A percentile compares a stretch with the other conserved stretches of the same genome.
These are phyloP conservation scores for Tuctoria greenei DNA, from an alignment of 176 grass and related monocot species.

Conservation along the genomic window DNA sequence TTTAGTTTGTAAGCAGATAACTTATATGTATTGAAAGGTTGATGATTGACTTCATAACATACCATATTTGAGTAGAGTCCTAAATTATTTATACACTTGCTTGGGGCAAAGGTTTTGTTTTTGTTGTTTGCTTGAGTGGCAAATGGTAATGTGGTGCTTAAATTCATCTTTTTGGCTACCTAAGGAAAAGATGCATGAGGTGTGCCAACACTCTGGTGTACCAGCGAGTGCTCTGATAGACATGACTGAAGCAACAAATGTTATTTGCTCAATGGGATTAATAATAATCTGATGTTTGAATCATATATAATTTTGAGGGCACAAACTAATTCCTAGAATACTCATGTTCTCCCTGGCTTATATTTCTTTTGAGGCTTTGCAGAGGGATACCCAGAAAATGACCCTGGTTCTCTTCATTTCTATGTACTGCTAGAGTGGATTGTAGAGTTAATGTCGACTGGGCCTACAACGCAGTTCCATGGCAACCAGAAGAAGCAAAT, in stretches of 20 bases:
- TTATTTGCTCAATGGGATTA: background rate
- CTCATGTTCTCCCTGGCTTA: background rate
- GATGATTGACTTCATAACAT: slow-evolving; percentile 9
- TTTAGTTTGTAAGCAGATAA: background rate
- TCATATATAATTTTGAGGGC: background rate
- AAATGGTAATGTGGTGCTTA: background rate
- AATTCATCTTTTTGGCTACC: background rate
- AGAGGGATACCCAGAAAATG: background rate
- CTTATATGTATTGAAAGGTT: background rate
- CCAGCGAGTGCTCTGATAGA: background rate
- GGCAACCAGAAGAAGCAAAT: background rate
- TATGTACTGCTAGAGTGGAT: background rate
- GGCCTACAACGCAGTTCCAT: background rate
- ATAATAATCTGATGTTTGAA: background rate
- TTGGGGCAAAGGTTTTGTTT: no score
- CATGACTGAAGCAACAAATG: background rate
- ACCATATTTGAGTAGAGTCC: background rate
- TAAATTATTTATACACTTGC: background rate
- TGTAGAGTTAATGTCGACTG: background rate
- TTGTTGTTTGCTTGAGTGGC: background rate
- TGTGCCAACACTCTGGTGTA: background rate
- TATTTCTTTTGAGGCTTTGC: background rate
- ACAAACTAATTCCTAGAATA: background rate
- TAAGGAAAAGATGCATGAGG: background rate
- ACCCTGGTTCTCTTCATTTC: background rate